Base-by-base conservation (phyloP, 2,329 filamentous ascomycete genomes). In the Cadophora malorum region DNA sequence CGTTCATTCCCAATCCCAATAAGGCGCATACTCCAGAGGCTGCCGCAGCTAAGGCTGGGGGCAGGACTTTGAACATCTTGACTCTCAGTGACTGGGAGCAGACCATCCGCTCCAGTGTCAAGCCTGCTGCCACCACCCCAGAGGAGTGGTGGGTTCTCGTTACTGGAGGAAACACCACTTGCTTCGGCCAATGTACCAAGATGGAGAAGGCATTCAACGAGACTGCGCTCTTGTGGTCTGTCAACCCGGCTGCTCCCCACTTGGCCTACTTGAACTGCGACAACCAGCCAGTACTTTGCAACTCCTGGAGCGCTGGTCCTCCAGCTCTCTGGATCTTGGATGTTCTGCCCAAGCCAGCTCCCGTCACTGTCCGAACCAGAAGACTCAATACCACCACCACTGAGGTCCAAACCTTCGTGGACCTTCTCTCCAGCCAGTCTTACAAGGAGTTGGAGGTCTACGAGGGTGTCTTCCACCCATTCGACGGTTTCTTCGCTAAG, bases 121-220 rank as follows among this genome's bases (percentile, higher is more conserved):
- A 87, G 69, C 79, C 86, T 9, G 86, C 80, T 33, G 84, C 86
- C 70, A 85, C 86, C 12, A 84, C 81, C 8, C 90, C 91, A 5
- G 90, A 91, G 79, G 90, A 93, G 80, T 94, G 90, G 90, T 89
- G 91, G 83, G 82, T 95, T 69, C 84, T 91, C 73, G 81, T 93
- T 73, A 91, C 89, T 10, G 92, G 92, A 66, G 84, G 90, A 73
- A 94, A 94, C 83, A 90, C 89, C 82, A 93, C 91, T 38, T 95
- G 92, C 71, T 76, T 71, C 63, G 91, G 91, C 73, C 84, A 86
- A 76, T 95, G 92, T 80, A 83, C 77, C 52, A 83, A 81, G 69
- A 80, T 90, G 64, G 90, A 93, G 75, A 81, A 82, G 67, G 90
- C 90, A 28, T 90, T 87, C 80, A 87, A 91, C 82, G 85, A 89